phyloP scores from a whole-genome alignment of 2,329 filamentous ascomycete species.

The Trichoderma citrinoviride region DNA sequence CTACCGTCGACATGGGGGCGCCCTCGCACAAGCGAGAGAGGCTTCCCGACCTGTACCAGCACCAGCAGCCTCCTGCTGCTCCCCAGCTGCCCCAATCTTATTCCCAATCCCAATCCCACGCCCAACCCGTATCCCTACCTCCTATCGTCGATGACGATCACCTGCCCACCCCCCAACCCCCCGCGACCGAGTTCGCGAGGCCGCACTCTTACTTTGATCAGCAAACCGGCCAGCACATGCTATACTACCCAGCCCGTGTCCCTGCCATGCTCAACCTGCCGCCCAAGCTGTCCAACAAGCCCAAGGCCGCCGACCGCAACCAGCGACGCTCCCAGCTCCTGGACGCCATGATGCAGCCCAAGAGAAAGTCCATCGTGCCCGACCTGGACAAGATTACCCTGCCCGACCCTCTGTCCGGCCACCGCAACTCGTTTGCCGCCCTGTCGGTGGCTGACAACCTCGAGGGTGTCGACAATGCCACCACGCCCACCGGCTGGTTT shows the following conservation, averaged over 20 bases:
- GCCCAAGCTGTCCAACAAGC: slow-evolving; percentile 75
- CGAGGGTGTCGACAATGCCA: slow-evolving; percentile 13
- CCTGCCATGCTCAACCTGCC: slow-evolving; percentile 91
- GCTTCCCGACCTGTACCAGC: not conserved
- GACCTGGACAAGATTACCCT: slow-evolving; percentile 41
- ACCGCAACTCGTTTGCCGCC: slow-evolving; percentile 37
- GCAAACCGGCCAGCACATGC: slow-evolving; percentile 72
- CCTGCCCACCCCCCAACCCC: slow-evolving; percentile 30
- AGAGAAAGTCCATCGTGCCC: slow-evolving; percentile 22
- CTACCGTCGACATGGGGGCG: slow-evolving; percentile 19
- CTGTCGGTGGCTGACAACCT: slow-evolving; percentile 32
- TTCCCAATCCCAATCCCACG: no score
- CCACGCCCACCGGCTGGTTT: not conserved
- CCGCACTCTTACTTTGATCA: slow-evolving; percentile 62
- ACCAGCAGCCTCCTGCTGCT: not conserved
- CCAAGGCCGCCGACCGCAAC: slow-evolving; percentile 62
- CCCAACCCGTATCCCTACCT: not conserved
- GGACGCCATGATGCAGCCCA: slow-evolving; percentile 50
- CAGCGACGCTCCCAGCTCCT: slow-evolving; percentile 72
- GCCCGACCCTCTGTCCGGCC: slow-evolving; percentile 45
- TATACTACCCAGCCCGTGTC: slow-evolving; percentile 93
- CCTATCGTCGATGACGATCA: not conserved
- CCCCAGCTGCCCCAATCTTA: not conserved
- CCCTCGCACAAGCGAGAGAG: slow-evolving; percentile 22
- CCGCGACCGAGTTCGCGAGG: slow-evolving; percentile 31